Conservation (phyloP, 306 rosid genomes). For the Glycine soja region DNA sequence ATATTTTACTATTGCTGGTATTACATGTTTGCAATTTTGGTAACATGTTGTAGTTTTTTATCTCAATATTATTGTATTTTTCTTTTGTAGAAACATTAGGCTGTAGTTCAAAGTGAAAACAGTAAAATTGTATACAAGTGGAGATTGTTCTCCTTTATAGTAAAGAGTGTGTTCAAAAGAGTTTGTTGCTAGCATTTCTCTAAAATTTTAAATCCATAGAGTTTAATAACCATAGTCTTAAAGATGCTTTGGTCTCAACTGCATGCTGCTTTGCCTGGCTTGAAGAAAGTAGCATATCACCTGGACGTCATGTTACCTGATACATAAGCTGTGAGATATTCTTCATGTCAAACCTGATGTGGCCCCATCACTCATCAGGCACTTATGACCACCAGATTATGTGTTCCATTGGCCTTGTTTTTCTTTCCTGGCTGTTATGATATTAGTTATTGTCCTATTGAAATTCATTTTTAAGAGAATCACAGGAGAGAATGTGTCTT, state of each 20-base stretch:
- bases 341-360: neutral
- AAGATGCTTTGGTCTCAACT: neutral
- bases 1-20: too few species aligned
- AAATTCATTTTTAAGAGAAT: neutral
- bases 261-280: neutral
- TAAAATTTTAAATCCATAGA: neutral
- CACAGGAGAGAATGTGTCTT: constrained; percentile 5
- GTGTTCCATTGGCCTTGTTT: neutral
- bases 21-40: too few species aligned
- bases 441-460: neutral
- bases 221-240: neutral
- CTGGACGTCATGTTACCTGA: neutral
- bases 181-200: neutral
- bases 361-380: neutral
- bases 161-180: too few species aligned
- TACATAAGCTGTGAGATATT: neutral
- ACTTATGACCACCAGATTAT: neutral
- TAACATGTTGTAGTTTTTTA: too few species aligned
- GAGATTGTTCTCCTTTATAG: too few species aligned
- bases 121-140: too few species aligned
- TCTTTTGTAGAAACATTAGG: too few species aligned
- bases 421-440: neutral
- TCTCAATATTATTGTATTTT: too few species aligned
- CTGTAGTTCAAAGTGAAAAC: too few species aligned
- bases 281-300: neutral